Base-by-base conservation (phyloP, 495 filamentous ascomycete species). In the Aspergillus diversus region DNA sequence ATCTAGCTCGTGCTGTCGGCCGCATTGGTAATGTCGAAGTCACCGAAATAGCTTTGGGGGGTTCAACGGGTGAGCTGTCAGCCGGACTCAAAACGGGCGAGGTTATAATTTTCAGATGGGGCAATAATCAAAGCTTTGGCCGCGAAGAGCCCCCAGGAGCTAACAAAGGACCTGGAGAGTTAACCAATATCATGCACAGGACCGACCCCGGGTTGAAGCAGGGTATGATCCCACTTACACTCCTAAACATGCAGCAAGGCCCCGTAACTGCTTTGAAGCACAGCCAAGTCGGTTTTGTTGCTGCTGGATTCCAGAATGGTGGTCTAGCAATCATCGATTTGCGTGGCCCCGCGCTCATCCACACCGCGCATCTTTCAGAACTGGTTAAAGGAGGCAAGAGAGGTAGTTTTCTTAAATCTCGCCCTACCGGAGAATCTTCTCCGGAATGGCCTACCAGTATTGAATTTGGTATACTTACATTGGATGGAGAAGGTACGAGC, bases 391-490 rank as follows among this genome's bases (percentile, higher is more conserved):
- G 80, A 6, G 71, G 88, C 54, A 97, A 92, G 72, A 84, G 88
- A 11, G 77, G 83, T 33, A 91, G 89, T 57, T 88, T 97, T 66
- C 75, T 81, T 34, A 81, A 80, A 65, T 71, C 74, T 52, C 83
- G 81, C 55, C 76, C 75, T 16, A 73, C 83, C 33, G 73, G 74
- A 5, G 71, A 79, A 4, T n/a, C 66, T 60, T 73, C 84, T 55
- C 69, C 75, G 32, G 94, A 96, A 70, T 96, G 87, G 87, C 86
- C 87, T 33, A 91, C 88, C 7, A 79, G 75, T 43, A 83, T 97
- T 11, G 91, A 97, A 73, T 99, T 98, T 79, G 92, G 91, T 61
- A 91, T 97, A 33, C 89, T 99, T 87, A 95, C 89, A 12, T 78
- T 97, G 17, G 95, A 98, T 49, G 91, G 89, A 0, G 94, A 97